phyloP scores from a whole-genome alignment of 2,329 filamentous ascomycete species.

The Exophiala dermatitidis region DNA sequence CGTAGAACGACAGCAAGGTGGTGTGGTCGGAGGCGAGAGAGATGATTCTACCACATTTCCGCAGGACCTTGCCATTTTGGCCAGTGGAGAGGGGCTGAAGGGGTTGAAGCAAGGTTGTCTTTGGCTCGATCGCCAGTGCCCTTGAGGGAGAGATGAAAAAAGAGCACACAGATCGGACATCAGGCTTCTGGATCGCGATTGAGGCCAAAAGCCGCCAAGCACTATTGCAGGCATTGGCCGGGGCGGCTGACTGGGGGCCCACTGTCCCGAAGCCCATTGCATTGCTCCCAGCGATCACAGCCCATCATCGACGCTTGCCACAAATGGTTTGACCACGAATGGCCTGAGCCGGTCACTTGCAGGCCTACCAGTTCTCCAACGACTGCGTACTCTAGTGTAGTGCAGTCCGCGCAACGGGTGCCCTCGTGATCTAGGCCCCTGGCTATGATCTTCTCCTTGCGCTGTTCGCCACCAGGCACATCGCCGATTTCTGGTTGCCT shows the following conservation, averaged over 20 bases:
- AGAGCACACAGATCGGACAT: conserved; percentile 15
- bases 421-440: neutral
- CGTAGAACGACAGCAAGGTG: neutral
- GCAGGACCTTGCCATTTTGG: conserved; percentile 11
- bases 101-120: conserved; percentile 8
- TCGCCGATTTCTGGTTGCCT: neutral
- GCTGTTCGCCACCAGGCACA: neutral
- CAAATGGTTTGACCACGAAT: too few species aligned
- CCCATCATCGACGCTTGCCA: too few species aligned
- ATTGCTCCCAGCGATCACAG: too few species aligned
- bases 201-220: conserved; percentile 3
- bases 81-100: neutral
- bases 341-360: too few species aligned
- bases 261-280: neutral
- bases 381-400: too few species aligned
- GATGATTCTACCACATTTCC: neutral
- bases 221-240: neutral
- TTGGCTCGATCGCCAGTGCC: conserved; percentile 21
- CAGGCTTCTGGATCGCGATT: conserved; percentile 3
- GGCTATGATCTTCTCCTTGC: neutral
- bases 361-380: too few species aligned
- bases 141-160: conserved; percentile 6
- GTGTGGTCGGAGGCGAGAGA: conserved; percentile 1
- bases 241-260: neutral
- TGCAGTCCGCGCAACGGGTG: too few species aligned